Evolutionary conservation across 1,284 basidiomycete genomes (phyloP).

Genomic region (Heterobasidion annosum): DNA sequence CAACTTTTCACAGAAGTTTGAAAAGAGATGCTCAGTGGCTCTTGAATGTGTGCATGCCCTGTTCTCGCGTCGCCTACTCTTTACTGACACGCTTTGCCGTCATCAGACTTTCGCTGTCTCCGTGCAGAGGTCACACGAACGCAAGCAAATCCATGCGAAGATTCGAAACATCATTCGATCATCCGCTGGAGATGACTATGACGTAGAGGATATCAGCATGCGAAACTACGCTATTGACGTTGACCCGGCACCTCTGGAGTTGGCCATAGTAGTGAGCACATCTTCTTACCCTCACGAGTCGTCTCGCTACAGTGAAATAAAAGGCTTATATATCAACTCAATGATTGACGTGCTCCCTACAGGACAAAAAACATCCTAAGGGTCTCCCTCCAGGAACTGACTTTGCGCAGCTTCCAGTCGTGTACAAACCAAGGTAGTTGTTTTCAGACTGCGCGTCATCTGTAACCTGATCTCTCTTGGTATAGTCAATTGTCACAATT

Average conservation of each 20-base stretch:
- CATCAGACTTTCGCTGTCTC: neutral
- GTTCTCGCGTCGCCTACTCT: neutral
- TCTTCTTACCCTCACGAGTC: too few relatives aligned
- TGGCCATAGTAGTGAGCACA: conserved; percentile 7
- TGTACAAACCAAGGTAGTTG: conserved; percentile 10
- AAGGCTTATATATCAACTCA: neutral
- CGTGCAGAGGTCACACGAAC: neutral
- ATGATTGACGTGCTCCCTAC: neutral
- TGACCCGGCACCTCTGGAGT: conserved; percentile 8
- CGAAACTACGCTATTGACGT: conserved; percentile 7
- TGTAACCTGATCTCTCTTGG: too few relatives aligned
- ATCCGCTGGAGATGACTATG: conserved; percentile 1
- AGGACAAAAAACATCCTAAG: conserved; percentile 5
- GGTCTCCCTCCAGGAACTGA: conserved; percentile 3
- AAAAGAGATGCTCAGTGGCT: neutral
- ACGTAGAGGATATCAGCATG: conserved; percentile 9
- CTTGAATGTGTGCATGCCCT: neutral
- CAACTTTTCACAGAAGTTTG: neutral
- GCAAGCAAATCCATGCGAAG: neutral
- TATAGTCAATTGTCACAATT: conserved; percentile 5
- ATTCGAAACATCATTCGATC: neutral
- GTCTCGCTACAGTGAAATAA: neutral
- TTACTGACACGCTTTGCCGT: neutral
- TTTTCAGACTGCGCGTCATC: neutral
- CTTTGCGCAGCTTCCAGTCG: conserved; percentile 1